Base-by-base conservation (phyloP, 202 grass and related monocot genomes). In the Panicum virgatum region DNA sequence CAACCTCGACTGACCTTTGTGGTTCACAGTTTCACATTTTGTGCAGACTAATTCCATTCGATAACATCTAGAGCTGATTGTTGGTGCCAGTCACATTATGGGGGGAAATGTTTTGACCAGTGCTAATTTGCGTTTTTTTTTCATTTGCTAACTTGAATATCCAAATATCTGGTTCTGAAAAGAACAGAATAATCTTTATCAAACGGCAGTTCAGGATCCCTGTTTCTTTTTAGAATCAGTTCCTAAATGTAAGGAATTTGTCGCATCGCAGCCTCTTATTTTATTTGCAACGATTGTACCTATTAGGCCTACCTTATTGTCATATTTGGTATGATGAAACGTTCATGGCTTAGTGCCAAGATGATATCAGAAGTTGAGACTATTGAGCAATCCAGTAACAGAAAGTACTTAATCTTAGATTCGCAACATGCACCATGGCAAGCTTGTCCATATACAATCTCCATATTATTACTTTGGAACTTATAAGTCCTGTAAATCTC, bases 381-480 rank as follows among this genome's bases (percentile, higher is more conserved):
- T 19, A 78, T 23, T 45, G 5, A 77, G 32, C 66, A 38, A 38
- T 3, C 37, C 45, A 40, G 0, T 14, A 34, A 36, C 60, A 45
- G 9, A 56, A 62, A 84, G 3, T 3, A 34, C 12, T 29, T 40
- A 38, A 80, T 12, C 60, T 80, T 30, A n/a, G 29, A 69, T 32
- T 51, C 46, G 80, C 15, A 38, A 63, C 23, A 57, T 65, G 66
- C 46, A 77, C 30, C 69, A 76, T 50, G 32, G 36, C 59, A 79
- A 20, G 39, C 18, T 45, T 46, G 30, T 72, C 29, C 40, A 50
- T 89, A 72, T 86, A 89, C 73, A 78, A 45, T 73, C 27, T 81
- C 60, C 50, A 69, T 50, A 81, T 80, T 82, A 86, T 82, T 73
- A 85, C 72, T 77, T 81, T 40, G 48, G 84, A 81, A 77, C 54